Base-by-base conservation (phyloP, 805 yeast species). In the Metschnikowia kunwiensis region DNA sequence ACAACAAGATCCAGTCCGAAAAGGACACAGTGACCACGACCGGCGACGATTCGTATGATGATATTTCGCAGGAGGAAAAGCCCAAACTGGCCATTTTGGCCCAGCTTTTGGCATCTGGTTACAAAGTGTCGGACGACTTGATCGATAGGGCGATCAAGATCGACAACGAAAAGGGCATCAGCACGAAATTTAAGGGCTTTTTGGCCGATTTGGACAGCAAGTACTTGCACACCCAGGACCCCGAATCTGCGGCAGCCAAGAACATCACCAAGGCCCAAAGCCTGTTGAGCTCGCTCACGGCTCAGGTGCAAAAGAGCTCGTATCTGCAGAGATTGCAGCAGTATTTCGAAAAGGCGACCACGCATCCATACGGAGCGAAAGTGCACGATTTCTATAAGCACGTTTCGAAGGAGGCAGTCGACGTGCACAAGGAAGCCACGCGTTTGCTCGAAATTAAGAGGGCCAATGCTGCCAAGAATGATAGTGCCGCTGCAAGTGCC, bases 21-120 rank as follows among this genome's bases (percentile, higher is more conserved):
- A 14, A 10, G 13, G 38, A 36, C 14, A 40, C 38, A 19, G 44
- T 28, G 22, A 43, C 46, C 9, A 30, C 23, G 20, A 60, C 65
- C 4, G 67, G 65, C 8, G 68, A 62, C 34, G 45, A 38, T 7
- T 34, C 45, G 9, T 58, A 59, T 32, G 70, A 63, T 34, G 86
- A 82, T 47, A 74, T 82, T 35, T 59, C 70, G 5, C 94, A 84
- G 61, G 94, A 85, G 52, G 77, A 75, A 42, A 84, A 84, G 64
- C 94, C 94, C 38, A 82, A 82, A 53, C 60, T 78, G 38, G 77
- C 86, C 13, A 78, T 85, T 41, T 65, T 83, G 62, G 91, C 93
- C 1, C 91, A 84, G 59, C 74, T 81, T 50, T 65, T 84, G 42
- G 70, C 86, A 21, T 74, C 78, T n/a, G 94, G 94, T 4, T 84